These are phyloP conservation scores for Allantophomopsis cytisporea DNA, from an alignment of 2,329 filamentous ascomycete genomes.

Conservation along the genomic window DNA sequence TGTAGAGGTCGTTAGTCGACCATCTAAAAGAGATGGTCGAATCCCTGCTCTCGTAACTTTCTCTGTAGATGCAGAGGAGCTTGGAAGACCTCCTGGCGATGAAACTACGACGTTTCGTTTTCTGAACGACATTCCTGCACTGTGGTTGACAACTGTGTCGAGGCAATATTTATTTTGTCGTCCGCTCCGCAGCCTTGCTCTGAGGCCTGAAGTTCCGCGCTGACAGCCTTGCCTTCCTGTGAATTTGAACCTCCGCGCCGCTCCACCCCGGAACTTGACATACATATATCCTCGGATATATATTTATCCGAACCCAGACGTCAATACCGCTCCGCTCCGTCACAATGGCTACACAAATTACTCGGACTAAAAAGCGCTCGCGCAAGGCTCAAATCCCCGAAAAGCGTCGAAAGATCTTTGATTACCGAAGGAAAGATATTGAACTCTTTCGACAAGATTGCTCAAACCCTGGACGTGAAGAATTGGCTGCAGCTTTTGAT, in stretches of 20 bases:
- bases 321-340: not conserved
- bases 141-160: not conserved
- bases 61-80: constrained; percentile 8
- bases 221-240: too few relatives aligned
- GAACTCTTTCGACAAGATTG: too few relatives aligned
- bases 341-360: not conserved
- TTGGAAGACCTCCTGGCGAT: constrained; percentile 10
- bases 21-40: constrained; percentile 79
- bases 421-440: too few relatives aligned
- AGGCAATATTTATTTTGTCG: not conserved
- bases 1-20: constrained; percentile 79
- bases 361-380: too few relatives aligned
- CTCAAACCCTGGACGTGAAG: too few relatives aligned
- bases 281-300: not conserved
- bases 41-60: constrained; percentile 33
- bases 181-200: not conserved
- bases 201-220: too few relatives aligned
- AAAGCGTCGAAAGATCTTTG: too few relatives aligned
- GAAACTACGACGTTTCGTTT: constrained; percentile 49
- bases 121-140: constrained; percentile 47
- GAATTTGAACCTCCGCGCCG: not conserved
- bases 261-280: not conserved
- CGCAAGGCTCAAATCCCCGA: too few relatives aligned
- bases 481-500: too few relatives aligned
- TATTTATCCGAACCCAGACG: not conserved